Evolutionary conservation across 768 basidiomycete species (phyloP).

Genomic region (Naganishia friedmannii): DNA sequence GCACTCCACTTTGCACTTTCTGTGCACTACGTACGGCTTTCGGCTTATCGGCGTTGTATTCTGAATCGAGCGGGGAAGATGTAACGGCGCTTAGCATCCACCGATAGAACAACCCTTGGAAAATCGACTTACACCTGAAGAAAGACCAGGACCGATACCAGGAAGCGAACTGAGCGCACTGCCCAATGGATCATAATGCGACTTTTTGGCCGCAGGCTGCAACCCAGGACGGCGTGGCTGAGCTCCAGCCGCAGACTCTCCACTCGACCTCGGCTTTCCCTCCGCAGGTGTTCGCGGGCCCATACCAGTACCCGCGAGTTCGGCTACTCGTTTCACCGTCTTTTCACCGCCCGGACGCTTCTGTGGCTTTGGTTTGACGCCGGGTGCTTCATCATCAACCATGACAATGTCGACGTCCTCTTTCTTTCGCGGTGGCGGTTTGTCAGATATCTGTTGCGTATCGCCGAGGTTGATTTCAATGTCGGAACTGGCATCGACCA

Average conservation of each 20-base stretch:
- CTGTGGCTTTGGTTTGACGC: slow-evolving; percentile 5
- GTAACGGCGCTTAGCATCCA: neutral
- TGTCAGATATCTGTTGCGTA: neutral
- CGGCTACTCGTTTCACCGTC: slow-evolving; percentile 5
- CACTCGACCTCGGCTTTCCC: neutral
- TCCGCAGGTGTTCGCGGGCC: neutral
- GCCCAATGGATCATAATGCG: slow-evolving; percentile 7
- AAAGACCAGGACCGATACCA: slow-evolving; percentile 5
- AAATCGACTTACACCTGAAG: neutral
- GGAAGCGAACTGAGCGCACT: slow-evolving; percentile 14
- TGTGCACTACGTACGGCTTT: slow-evolving; percentile 4
- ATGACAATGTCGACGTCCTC: neutral
- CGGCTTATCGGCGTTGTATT: slow-evolving; percentile 9
- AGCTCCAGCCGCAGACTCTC: neutral
- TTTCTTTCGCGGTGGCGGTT: neutral
- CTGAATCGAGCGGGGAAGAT: neutral
- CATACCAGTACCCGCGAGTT: slow-evolving; percentile 1
- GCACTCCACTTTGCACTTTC: neutral
- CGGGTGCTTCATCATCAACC: neutral
- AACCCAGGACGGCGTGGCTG: neutral
- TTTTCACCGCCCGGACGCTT: slow-evolving; percentile 1
- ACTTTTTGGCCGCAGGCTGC: slow-evolving; percentile 2
- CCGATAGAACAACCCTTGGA: neutral
- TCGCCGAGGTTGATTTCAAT: neutral
- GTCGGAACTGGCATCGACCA: neutral